Evolutionary conservation across 345 rosid species (phyloP).

Genomic region (Gynandropsis gynandra): DNA sequence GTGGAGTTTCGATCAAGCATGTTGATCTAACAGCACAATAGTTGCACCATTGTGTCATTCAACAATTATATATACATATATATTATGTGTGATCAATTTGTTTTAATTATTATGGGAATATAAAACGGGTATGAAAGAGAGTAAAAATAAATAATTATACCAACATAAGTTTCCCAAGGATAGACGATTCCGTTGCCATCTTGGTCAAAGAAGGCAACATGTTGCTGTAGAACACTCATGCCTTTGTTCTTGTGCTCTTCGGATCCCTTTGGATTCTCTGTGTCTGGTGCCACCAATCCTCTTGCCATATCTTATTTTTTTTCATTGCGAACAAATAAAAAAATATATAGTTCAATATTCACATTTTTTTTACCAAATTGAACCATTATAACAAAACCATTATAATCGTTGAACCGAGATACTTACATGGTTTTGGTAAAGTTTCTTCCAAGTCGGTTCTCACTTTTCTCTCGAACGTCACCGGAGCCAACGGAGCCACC

Average conservation of each 20-base stretch:
- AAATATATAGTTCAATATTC: not conserved
- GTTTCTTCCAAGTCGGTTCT: constrained; percentile 54
- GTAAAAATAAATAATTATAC: constrained; percentile 23
- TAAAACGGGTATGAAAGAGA: not conserved
- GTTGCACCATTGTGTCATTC: too few relatives aligned
- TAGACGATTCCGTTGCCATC: constrained; percentile 68
- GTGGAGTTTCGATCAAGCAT: too few relatives aligned
- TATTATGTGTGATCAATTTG: not conserved
- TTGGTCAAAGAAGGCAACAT: constrained; percentile 68
- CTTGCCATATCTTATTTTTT: constrained; percentile 53
- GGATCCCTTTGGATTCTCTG: constrained; percentile 64
- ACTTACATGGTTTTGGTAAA: constrained; percentile 70
- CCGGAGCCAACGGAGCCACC: constrained; percentile 60
- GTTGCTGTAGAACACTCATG: constrained; percentile 80
- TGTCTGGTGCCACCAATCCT: constrained; percentile 67
- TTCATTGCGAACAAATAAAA: not conserved
- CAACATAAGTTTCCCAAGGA: constrained; percentile 75
- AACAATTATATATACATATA: not conserved
- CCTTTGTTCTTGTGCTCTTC: constrained; percentile 43
- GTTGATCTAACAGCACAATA: too few relatives aligned
- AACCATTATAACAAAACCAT: not conserved
- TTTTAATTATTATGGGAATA: not conserved
- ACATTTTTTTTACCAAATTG: constrained; percentile 2
- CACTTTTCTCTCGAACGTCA: constrained; percentile 51
- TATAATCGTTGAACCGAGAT: not conserved